Base-by-base conservation (phyloP, 495 filamentous ascomycete genomes). In the Xylaria curta region DNA sequence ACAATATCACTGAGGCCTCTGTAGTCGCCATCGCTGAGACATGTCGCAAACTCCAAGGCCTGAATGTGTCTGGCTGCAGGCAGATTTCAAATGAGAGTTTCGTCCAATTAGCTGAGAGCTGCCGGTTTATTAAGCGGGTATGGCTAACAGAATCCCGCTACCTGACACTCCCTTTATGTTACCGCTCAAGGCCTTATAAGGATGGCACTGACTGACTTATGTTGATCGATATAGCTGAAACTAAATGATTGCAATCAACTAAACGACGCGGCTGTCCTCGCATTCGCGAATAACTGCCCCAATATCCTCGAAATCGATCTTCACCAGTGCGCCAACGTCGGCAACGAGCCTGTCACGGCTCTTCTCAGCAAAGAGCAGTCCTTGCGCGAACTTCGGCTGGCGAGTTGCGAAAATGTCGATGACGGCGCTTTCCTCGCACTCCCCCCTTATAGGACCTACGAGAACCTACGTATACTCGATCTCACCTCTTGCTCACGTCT, bases 231-330 rank as follows among this genome's bases (percentile, higher is more conserved):
- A 31, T 79, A 97, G 92, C 86, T 99, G 69, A 99, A 99, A 87
- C 86, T 99, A 64, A 98, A 98, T 79, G 91, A 94, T 28, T 97
- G 97, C 76, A 75, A 78, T 21, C 90, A 96, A 77, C 81, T 97
- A 21, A 93, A 90, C 19, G 92, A 98, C 78, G 83, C 83, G 26
- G 90, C 95, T 4, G 90, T 98, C 75, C 78, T 93, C 58, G 91
- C 94, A 9, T 95, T 98, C 76, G 97, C 97, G 42, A 84, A 90
- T 36, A 88, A 94, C 79, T 98, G 95, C 79, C 92, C 90, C 8
- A 92, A 97, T 63, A 93, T 99, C 42, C 87, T 99, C 51, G 97
- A 99, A 81, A 97, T 98, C 71, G 97, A 99, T 78, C 89, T 98
- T 38, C 92, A 97, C 74, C 90, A 92, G 76, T 98, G 96, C 83